phyloP scores from a whole-genome alignment of 345 rosid genomes.

The Iberis pinnata region DNA sequence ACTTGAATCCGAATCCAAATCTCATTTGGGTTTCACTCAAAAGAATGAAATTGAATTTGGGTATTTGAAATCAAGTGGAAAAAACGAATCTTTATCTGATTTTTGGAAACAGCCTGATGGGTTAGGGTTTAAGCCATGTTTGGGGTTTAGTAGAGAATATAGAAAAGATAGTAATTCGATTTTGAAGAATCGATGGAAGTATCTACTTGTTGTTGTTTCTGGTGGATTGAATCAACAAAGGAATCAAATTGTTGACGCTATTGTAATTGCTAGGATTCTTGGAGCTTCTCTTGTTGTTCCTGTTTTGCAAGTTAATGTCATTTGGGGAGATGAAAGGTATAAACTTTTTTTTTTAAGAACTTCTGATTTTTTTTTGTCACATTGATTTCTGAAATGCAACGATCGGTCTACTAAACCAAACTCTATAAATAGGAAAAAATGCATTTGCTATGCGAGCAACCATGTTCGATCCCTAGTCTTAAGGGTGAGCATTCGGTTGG shows the following conservation, averaged over 20 bases:
- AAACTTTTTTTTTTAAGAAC: too few species aligned
- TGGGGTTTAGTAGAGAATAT: conserved; percentile 54
- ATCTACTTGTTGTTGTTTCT: conserved; percentile 80
- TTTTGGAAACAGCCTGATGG: conserved; percentile 98
- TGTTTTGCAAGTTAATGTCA: conserved; percentile 87
- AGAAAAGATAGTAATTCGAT: conserved; percentile 42
- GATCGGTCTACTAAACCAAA: too few species aligned
- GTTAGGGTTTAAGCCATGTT: conserved; percentile 76
- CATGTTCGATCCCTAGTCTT: too few species aligned
- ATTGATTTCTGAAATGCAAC: too few species aligned
- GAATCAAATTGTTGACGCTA: conserved; percentile 98
- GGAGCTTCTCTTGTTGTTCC: conserved; percentile 98
- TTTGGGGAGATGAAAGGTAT: conserved; percentile 99
- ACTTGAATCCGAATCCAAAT: conserved; percentile 8
- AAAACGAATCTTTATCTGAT: conserved; percentile 34
- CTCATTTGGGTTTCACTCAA: conserved; percentile 26
- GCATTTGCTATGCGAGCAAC: too few species aligned
- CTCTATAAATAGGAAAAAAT: too few species aligned
- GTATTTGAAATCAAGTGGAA: conserved; percentile 21
- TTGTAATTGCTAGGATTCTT: conserved; percentile 88
- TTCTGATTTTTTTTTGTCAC: too few species aligned
- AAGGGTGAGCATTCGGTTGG: too few species aligned
- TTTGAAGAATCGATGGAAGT: conserved; percentile 54
- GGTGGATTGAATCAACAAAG: conserved; percentile 98
- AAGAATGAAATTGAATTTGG: not conserved